These are phyloP conservation scores for Bothia castanella DNA, from an alignment of 1,284 basidiomycete genomes.

Conservation along the genomic window DNA sequence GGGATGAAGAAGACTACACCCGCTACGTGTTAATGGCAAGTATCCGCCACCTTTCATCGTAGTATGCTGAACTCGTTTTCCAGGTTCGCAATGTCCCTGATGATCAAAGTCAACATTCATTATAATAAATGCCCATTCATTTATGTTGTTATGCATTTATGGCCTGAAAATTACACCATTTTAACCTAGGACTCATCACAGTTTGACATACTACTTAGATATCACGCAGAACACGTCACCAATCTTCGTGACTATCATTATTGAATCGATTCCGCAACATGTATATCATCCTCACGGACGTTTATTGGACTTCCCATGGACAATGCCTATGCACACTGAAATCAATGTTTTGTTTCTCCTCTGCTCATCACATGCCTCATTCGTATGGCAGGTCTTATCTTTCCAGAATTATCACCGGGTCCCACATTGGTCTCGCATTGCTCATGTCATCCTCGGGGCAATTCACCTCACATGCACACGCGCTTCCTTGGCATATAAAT, in stretches of 20 bases:
- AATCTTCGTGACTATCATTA: conserved; percentile 11
- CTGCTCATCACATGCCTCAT: conserved; percentile 1
- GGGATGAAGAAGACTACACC: conserved; percentile 57
- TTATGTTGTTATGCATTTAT: conserved; percentile 9
- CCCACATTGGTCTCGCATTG: background rate
- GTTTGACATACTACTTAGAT: conserved; percentile 20
- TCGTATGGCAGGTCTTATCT: conserved; percentile 11
- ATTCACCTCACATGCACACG: background rate
- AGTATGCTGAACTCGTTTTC: conserved; percentile 11
- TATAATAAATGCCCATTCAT: conserved; percentile 20
- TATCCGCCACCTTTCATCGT: conserved; percentile 5
- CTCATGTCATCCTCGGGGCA: background rate
- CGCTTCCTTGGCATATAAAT: conserved; percentile 5
- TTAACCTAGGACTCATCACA: conserved; percentile 3
- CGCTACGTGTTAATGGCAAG: conserved; percentile 55
- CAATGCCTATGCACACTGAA: conserved; percentile 9
- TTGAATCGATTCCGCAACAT: conserved; percentile 11
- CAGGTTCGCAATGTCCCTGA: conserved; percentile 52
- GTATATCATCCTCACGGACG: conserved; percentile 19
- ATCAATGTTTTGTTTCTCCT: conserved; percentile 5
- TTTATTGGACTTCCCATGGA: conserved; percentile 17
- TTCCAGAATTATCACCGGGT: conserved; percentile 10
- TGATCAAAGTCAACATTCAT: conserved; percentile 39
- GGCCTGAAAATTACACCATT: conserved; percentile 6
- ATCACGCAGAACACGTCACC: conserved; percentile 9